Evolutionary conservation across 1,284 basidiomycete species (phyloP), one percentile per base, ranked within the genome.

Genomic region (Tylopilus orsonianus): DNA sequence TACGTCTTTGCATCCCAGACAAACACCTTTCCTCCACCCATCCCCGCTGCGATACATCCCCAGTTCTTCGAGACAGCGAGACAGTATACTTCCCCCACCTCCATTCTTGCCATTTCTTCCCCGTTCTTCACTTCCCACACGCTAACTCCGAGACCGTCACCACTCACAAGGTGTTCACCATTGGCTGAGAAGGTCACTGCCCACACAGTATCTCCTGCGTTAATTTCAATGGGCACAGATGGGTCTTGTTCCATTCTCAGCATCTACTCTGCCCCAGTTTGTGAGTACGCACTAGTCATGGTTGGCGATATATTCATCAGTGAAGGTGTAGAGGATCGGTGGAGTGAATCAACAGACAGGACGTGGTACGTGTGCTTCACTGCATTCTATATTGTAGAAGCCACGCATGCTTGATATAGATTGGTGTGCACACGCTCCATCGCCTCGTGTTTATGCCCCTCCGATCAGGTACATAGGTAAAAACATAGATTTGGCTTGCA

Each of bases 121-220:
- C 30, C 37, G 9, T 44, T 32, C 22, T 44, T 3, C 7, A 36
- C 19, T 30, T 7, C 7, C 49, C 49, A 50, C 2, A 44, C 22
- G 9, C 5, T 16, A 32, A 51, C 32, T 5, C 5, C 8, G 1
- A 14, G 19, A 2, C 8, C 1, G 3, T 20, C 24, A 2, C 47
- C 36, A 5, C 22, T 33, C 33, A 40, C 3, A 22, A 51, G 49
- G 24, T 51, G 5, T 13, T 45, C 41, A 8, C 48, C 38, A n/a
- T 37, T 37, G 4, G 14, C 29, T 18, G 48, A 20, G 33, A 51
- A 50, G 3, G 14, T 8, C n/a, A 37, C 10, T 10, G 22, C 34
- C 2, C 0, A 1, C 5, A 20, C 1, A n/a, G 4, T 6, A 3
- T 13, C 6, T 2, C 16, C 26, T 8, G 10, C 8, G 8, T 24